A percentile compares a stretch with the other conserved stretches of the same genome.
Evolutionary conservation across 805 yeast species (phyloP).

Genomic region (Teunomyces pallodes): DNA sequence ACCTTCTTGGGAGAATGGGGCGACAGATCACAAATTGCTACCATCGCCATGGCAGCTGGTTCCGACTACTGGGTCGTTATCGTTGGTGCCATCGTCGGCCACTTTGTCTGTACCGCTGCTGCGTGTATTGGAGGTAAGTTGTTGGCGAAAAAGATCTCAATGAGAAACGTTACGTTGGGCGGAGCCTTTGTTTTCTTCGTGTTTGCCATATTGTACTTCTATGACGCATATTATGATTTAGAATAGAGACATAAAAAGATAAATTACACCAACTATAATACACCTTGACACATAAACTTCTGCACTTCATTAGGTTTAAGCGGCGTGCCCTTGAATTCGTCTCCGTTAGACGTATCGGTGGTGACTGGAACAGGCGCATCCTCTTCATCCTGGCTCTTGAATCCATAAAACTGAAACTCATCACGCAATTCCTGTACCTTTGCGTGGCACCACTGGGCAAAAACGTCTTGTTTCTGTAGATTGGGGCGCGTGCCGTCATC

Average conservation of each 20-base stretch:
- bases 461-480: conserved; percentile 40
- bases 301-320: conserved; percentile 35
- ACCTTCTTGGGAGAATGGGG: conserved; percentile 99
- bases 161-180: conserved; percentile 88
- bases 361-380: conserved; percentile 11
- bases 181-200: conserved; percentile 86
- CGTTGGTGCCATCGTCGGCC: conserved; percentile 87
- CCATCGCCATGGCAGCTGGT: conserved; percentile 98
- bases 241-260: conserved; percentile 9
- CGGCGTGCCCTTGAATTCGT: conserved; percentile 13
- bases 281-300: conserved; percentile 41
- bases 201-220: conserved; percentile 77
- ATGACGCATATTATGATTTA: conserved; percentile 51
- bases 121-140: conserved; percentile 95
- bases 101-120: conserved; percentile 77
- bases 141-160: conserved; percentile 82
- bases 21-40: conserved; percentile 96
- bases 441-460: conserved; percentile 66
- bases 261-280: not conserved
- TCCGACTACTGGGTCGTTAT: conserved; percentile 87
- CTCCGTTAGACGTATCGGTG: not conserved
- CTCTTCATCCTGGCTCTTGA: conserved; percentile 49
- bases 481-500: conserved; percentile 10
- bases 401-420: conserved; percentile 62
- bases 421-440: conserved; percentile 52